Conservation (phyloP, 164 flowering plant genomes). For the Magnolia sinica region DNA sequence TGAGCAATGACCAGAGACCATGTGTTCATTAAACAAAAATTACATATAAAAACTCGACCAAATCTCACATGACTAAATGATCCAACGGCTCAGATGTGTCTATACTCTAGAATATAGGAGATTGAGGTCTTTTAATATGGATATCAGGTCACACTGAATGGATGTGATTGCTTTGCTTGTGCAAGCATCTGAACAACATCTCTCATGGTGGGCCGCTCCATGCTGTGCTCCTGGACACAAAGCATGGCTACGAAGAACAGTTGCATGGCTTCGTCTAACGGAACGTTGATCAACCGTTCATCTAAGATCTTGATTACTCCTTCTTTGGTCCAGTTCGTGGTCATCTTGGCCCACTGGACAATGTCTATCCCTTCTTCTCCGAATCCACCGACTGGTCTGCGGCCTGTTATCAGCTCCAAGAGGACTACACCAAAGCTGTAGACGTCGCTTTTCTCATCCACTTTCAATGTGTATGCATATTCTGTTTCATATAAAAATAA, state of each 20-base stretch:
- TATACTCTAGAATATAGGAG: no score
- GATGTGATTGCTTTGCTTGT: conserved; percentile 35
- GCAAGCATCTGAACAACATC: conserved; percentile 73
- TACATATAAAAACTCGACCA: no score
- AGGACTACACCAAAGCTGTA: conserved; percentile 96
- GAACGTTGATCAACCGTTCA: conserved; percentile 34
- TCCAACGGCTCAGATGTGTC: no score
- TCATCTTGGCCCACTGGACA: conserved; percentile 82
- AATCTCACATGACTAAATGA: no score
- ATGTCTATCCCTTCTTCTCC: conserved; percentile 95
- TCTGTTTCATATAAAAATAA: conserved; percentile 38
- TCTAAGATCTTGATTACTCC: conserved; percentile 51
- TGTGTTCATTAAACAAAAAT: no score
- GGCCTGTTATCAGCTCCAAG: conserved; percentile 72
- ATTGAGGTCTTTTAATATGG: no score
- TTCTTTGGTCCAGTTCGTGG: conserved; percentile 47
- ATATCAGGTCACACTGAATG: neutral
- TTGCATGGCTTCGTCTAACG: conserved; percentile 53
- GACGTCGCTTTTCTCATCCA: conserved; percentile 95
- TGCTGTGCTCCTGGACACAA: conserved; percentile 56
- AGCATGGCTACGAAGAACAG: conserved; percentile 61
- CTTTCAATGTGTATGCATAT: conserved; percentile 92
- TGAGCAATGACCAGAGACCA: no score
- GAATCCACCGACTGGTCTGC: conserved; percentile 91
- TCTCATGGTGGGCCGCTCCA: conserved; percentile 76